Conservation (phyloP, 345 rosid species). For the Aurinia saxatilis region DNA sequence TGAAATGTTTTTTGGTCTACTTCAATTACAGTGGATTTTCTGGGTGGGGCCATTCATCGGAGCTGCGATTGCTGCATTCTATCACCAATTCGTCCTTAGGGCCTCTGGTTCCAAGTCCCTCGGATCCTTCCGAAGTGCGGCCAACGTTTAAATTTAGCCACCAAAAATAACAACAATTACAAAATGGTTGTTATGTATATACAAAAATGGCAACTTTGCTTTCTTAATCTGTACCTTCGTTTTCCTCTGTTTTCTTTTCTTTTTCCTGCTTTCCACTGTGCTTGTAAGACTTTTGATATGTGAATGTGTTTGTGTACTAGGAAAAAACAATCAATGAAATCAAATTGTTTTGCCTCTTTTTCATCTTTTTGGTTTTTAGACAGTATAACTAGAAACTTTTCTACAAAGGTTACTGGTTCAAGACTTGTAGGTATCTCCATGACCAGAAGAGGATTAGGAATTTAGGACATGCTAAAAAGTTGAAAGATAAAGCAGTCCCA, state of each 20-base stretch:
- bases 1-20: background rate
- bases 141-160: slow-evolving; percentile 26
- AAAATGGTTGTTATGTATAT: slow-evolving; percentile 18
- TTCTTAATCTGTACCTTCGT: background rate
- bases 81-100: slow-evolving; percentile 61
- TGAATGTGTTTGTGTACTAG: slow-evolving; percentile 7
- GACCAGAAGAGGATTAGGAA: background rate
- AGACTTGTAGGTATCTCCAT: too few species aligned
- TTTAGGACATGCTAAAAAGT: background rate
- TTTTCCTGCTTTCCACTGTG: background rate
- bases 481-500: background rate
- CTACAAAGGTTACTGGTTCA: too few species aligned
- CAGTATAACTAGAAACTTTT: too few species aligned
- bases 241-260: background rate
- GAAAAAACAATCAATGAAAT: slow-evolving; percentile 18
- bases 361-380: background rate
- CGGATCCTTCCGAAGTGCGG: slow-evolving; percentile 80
- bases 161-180: slow-evolving; percentile 5
- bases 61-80: slow-evolving; percentile 57
- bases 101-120: slow-evolving; percentile 76
- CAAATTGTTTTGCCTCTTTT: slow-evolving; percentile 21
- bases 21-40: slow-evolving; percentile 49
- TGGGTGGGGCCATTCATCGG: slow-evolving; percentile 73
- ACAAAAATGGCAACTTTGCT: slow-evolving; percentile 14
- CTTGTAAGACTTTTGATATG: too few species aligned